Base-by-base conservation (phyloP, 1,139 yeast genomes). In the Kodamaea anthophila region DNA sequence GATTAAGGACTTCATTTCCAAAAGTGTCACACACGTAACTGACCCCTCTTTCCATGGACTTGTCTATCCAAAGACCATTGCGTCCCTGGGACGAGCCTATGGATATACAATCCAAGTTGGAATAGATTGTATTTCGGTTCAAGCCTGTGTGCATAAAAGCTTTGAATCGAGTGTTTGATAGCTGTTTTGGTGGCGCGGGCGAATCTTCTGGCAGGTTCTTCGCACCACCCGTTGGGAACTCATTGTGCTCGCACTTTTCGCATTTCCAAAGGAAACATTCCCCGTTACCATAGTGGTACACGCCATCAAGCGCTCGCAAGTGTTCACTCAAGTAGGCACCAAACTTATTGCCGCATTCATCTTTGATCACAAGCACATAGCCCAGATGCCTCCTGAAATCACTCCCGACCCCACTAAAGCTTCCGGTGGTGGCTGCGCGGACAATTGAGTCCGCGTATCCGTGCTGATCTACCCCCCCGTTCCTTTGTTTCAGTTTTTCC, bases 181-280 rank as follows among this genome's bases (percentile, higher is more conserved):
- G n/a, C n/a, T n/a, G 14, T 11, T 4, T 10, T 22, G 12, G 14
- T 7, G 14, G 15, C 13, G 12, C 15, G 18, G 9, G 6, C 6
- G 18, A 16, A 16, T 9, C 9, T 16, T 16, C 18, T n/a, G n/a
- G n/a, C n/a, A n/a, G n/a, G 10, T 15, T 15, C 15, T 18, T 18
- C n/a, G 18, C 10, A 6, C 21, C 4, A 16, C 9, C 9, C 8
- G 6, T 9, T 6, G 18, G 18, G 11, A 26, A 15, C 9, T 26
- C 18, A 3, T 21, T 28, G 14, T 49, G 51, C 25, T 47, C 47
- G 30, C 39, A 47, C 31, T 37, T 43, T 30, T 75, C 81, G 21
- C 69, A 50, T 45, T 82, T 84, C 96, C 96, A 91, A 20, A 91
- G 65, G 46, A 88, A 87, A 47, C 97, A 86, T 53, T 91, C 96